Base-by-base conservation (phyloP, 805 yeast species). In the Sugiyamaella valdiviana region DNA sequence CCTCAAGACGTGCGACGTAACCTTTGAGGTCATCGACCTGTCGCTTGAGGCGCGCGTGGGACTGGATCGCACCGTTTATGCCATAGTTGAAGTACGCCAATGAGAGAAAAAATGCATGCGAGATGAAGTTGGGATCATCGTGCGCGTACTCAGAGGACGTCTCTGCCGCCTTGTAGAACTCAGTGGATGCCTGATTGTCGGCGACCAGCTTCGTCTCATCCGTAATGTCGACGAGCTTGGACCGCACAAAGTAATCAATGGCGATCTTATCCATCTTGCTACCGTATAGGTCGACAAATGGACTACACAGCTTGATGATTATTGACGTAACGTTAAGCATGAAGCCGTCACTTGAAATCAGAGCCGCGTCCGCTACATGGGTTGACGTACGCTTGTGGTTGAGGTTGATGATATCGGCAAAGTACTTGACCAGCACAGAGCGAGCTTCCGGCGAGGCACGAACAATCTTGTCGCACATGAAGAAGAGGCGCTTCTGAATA, bases 171-270 rank as follows among this genome's bases (percentile, higher is more conserved):
- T 67, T 68, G 58, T 77, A 78, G 57, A 76, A 79, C 44, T 77
- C 79, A 43, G 74, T 74, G 3, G 87, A 83, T 58, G 85, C 93
- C 49, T 76, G 76, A 40, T 77, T 73, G 29, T 93, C 85, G 1
- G 96, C 77, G 56, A 85, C 82, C 16, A 88, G 73, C 59, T 93
- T 80, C 4, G 97, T 83, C 62, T 93, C 98, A 40, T 87, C 95
- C 4, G 64, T 62, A 10, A 91, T 70, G 59, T 86, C 86, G 49
- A 87, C 68, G 35, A 83, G 66, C 15, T 37, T 36, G 16, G 24
- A n/a, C 50, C 77, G 74, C 7, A 73, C 73, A 60, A 87, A 80
- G 63, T 83, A 93, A 54, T 83, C 74, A 2, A 75, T 67, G 59
- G 85, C 87, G 57, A 93, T 86, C 60, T 84, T 85, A 63, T 82